These are phyloP conservation scores for Pseudonectria foliicola DNA, from an alignment of 2,329 filamentous ascomycete genomes.

Conservation along the genomic window DNA sequence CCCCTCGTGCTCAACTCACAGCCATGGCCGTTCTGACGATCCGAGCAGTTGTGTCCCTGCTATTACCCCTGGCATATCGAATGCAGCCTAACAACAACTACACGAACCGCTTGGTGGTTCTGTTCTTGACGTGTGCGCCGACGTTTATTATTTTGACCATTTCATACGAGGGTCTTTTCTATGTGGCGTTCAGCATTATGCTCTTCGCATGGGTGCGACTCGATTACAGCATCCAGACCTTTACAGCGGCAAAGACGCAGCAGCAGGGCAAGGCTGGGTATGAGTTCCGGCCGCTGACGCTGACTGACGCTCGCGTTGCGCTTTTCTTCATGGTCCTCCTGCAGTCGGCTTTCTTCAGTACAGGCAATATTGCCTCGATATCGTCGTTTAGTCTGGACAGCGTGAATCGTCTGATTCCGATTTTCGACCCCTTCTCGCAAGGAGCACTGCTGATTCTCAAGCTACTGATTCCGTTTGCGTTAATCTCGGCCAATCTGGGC, in stretches of 20 bases:
- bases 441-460: slow-evolving; percentile 81
- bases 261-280: slow-evolving; percentile 9
- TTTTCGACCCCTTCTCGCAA: slow-evolving; percentile 93
- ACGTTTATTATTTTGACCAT: slow-evolving; percentile 95
- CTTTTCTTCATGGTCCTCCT: slow-evolving; percentile 94
- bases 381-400: slow-evolving; percentile 91
- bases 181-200: slow-evolving; percentile 77
- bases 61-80: slow-evolving; percentile 75
- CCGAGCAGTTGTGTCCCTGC: slow-evolving; percentile 59
- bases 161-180: slow-evolving; percentile 95
- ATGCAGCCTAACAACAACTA: slow-evolving; percentile 79
- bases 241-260: slow-evolving; percentile 3
- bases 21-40: slow-evolving; percentile 8
- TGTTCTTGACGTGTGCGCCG: slow-evolving; percentile 89
- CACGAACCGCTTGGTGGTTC: slow-evolving; percentile 77
- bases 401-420: slow-evolving; percentile 76
- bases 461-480: slow-evolving; percentile 83
- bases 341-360: slow-evolving; percentile 94
- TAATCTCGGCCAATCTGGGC: slow-evolving; percentile 90
- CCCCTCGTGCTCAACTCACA: too few species aligned
- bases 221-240: slow-evolving; percentile 60
- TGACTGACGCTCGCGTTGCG: slow-evolving; percentile 81
- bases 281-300: slow-evolving; percentile 57
- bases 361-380: slow-evolving; percentile 89
- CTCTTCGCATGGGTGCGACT: slow-evolving; percentile 87